phyloP scores from a whole-genome alignment of 2,329 filamentous ascomycete species.

The Fusarium nodosum region DNA sequence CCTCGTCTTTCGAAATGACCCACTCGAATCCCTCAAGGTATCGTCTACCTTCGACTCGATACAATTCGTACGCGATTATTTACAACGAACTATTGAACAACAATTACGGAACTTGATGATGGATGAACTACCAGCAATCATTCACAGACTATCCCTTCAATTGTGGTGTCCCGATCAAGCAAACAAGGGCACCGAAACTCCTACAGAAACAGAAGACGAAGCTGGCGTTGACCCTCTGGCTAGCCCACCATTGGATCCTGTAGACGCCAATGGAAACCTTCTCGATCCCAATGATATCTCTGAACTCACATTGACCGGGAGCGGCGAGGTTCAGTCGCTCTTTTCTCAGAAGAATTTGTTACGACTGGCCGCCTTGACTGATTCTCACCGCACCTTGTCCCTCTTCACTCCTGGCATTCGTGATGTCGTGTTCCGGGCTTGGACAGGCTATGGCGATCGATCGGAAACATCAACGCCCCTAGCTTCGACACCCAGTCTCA shows the following conservation, averaged over 20 bases:
- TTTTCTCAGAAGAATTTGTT: constrained; percentile 97
- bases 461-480: constrained; percentile 69
- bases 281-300: constrained; percentile 82
- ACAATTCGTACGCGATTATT: constrained; percentile 95
- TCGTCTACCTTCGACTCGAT: constrained; percentile 99
- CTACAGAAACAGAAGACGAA: constrained; percentile 67
- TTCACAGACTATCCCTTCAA: constrained; percentile 89
- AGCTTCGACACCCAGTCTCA: constrained; percentile 66
- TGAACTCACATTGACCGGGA: constrained; percentile 81
- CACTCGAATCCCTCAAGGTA: constrained; percentile 96
- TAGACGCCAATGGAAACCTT: constrained; percentile 83
- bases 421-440: constrained; percentile 92
- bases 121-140: constrained; percentile 97
- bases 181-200: constrained; percentile 62
- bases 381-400: constrained; percentile 91
- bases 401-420: constrained; percentile 91
- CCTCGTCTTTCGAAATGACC: constrained; percentile 97
- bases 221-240: constrained; percentile 82
- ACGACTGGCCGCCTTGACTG: constrained; percentile 82
- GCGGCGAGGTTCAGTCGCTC: constrained; percentile 85
- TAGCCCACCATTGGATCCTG: constrained; percentile 83
- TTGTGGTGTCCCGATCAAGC: constrained; percentile 89
- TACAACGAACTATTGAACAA: constrained; percentile 95
- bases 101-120: constrained; percentile 95
- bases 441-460: constrained; percentile 83